Percentiles rank a stretch among this genome's conserved stretches.
phyloP scores from a whole-genome alignment of 1,139 yeast species.

The Lipomyces yarrowii region DNA sequence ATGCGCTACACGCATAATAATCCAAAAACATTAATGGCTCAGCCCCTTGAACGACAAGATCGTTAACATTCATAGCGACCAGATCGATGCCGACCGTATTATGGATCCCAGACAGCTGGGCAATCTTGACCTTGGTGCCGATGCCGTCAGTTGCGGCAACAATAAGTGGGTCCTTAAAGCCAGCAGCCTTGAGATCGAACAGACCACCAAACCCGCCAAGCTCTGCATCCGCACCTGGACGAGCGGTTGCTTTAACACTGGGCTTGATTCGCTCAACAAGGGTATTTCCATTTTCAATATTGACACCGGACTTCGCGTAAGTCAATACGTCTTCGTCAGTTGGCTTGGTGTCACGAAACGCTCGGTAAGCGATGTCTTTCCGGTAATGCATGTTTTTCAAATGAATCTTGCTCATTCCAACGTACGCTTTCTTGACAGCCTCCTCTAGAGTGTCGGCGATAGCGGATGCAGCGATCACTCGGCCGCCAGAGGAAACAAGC shows the following conservation, averaged over 20 bases:
- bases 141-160: constrained; percentile 99
- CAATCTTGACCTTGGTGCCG: constrained; percentile 94
- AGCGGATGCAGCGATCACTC: constrained; percentile 95
- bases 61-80: constrained; percentile 98
- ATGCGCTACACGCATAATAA: constrained; percentile 93
- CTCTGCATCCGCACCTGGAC: constrained; percentile 96
- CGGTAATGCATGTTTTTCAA: constrained; percentile 82
- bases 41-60: constrained; percentile 97
- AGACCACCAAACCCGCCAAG: constrained; percentile 99
- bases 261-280: constrained; percentile 89
- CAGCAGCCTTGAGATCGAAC: constrained; percentile 87
- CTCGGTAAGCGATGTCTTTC: constrained; percentile 85
- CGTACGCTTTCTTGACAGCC: constrained; percentile 84
- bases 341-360: constrained; percentile 15
- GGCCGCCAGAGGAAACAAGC: constrained; percentile 87
- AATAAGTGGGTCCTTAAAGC: constrained; percentile 75
- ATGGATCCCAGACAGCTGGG: constrained; percentile 86
- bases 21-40: constrained; percentile 95
- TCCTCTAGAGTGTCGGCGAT: constrained; percentile 71
- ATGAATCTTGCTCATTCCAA: constrained; percentile 74
- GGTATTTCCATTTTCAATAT: constrained; percentile 91
- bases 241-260: constrained; percentile 89
- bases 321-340: constrained; percentile 57
- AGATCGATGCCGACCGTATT: constrained; percentile 97
- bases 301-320: constrained; percentile 93